A percentile compares a stretch with the other conserved stretches of the same genome.
Conservation (phyloP, 73 alveolate genomes). For the Halteria grandinella region DNA sequence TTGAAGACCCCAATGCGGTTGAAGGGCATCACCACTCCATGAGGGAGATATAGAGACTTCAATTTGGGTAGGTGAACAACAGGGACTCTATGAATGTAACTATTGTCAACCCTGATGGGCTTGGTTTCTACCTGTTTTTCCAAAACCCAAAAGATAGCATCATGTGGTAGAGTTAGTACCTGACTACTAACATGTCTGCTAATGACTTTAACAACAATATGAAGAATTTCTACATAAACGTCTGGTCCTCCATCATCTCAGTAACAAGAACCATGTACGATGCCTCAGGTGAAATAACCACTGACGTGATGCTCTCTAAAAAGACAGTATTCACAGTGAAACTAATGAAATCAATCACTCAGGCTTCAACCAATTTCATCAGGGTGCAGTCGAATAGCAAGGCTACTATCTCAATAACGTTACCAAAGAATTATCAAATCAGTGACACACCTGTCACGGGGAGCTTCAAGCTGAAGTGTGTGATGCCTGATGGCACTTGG, state of each 20-base stretch:
- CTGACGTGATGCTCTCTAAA: too few relatives aligned
- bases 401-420: not conserved
- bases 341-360: too few relatives aligned
- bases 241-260: not conserved
- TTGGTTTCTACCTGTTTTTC: not conserved
- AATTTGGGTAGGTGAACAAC: too few relatives aligned
- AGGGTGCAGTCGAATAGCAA: too few relatives aligned
- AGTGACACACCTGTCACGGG: not conserved
- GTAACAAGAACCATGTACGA: not conserved
- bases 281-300: not conserved
- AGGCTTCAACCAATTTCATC: too few relatives aligned
- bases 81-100: too few relatives aligned
- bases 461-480: not conserved
- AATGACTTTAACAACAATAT: not conserved
- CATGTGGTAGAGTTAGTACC: not conserved
- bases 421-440: not conserved
- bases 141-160: not conserved
- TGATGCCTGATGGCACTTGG: not conserved
- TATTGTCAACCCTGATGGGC: not conserved
- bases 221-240: not conserved
- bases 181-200: not conserved
- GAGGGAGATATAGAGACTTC: constrained; percentile 25
- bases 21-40: constrained; percentile 26
- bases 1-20: not conserved
- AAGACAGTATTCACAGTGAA: too few relatives aligned